Conservation (phyloP, 495 filamentous ascomycete genomes). For the Lichenothelia convexa region DNA sequence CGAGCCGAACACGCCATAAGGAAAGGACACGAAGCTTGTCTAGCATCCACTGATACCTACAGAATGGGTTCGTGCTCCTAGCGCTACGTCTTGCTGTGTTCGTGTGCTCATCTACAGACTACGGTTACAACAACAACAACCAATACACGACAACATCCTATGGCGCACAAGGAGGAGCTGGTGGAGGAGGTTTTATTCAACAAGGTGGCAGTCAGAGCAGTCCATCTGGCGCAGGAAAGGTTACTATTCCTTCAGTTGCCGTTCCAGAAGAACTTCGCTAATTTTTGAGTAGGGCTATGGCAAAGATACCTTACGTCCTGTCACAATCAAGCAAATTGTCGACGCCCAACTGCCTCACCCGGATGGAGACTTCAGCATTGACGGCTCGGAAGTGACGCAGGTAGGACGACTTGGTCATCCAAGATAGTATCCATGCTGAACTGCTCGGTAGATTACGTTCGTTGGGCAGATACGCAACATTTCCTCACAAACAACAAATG, state of each 20-base stretch:
- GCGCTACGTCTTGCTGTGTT: too few relatives aligned
- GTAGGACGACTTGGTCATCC: slow-evolving; percentile 13
- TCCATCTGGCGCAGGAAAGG: slow-evolving; percentile 24
- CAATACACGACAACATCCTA: slow-evolving; percentile 39
- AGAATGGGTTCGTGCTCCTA: too few relatives aligned
- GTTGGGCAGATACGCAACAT: slow-evolving; percentile 81
- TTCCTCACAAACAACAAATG: slow-evolving; percentile 70
- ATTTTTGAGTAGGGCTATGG: slow-evolving; percentile 25
- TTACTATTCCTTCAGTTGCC: slow-evolving; percentile 2
- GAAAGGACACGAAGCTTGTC: too few relatives aligned
- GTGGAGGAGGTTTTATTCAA: slow-evolving; percentile 49
- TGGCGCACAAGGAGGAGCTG: slow-evolving; percentile 37
- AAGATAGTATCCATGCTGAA: slow-evolving; percentile 2
- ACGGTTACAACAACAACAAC: slow-evolving; percentile 11
- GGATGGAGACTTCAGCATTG: slow-evolving; percentile 59
- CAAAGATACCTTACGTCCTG: slow-evolving; percentile 65
- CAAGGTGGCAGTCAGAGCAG: slow-evolving; percentile 29
- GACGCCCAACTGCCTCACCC: slow-evolving; percentile 59
- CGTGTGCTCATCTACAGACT: too few relatives aligned
- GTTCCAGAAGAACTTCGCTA: not conserved
- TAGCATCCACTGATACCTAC: too few relatives aligned
- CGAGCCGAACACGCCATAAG: too few relatives aligned
- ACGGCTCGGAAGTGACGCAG: slow-evolving; percentile 44
- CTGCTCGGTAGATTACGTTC: slow-evolving; percentile 44
- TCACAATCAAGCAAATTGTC: slow-evolving; percentile 85